Evolutionary conservation across 208 protist species (phyloP).

Genomic region (Leishmania tarentolae): DNA sequence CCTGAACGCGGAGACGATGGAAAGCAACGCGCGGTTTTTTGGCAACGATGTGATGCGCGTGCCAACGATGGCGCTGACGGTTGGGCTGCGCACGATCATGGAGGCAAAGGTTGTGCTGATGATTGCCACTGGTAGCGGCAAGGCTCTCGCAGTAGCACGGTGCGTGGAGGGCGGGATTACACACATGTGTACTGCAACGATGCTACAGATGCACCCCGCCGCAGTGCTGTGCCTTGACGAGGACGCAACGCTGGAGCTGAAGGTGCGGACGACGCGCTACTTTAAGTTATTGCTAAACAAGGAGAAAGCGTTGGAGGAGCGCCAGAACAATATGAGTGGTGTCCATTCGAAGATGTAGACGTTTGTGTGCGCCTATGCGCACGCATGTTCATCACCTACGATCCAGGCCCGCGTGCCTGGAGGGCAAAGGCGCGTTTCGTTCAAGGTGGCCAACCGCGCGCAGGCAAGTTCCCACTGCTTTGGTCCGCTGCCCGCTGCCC

Average conservation of each 20-base stretch:
- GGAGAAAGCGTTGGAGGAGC: conserved; percentile 62
- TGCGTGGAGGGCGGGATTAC: conserved; percentile 92
- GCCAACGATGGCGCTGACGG: conserved; percentile 94
- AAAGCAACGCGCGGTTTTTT: conserved; percentile 95
- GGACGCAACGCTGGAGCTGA: conserved; percentile 89
- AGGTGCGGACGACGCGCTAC: conserved; percentile 95
- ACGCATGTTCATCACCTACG: neutral
- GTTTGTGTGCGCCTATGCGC: neutral
- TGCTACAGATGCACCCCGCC: conserved; percentile 87
- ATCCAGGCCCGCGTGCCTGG: neutral
- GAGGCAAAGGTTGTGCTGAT: conserved; percentile 84
- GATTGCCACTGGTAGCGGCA: conserved; percentile 90
- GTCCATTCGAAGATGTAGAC: conserved; percentile 44
- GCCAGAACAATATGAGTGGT: conserved; percentile 49
- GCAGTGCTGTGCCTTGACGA: conserved; percentile 93
- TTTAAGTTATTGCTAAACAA: conserved; percentile 86
- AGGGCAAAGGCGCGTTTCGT: neutral
- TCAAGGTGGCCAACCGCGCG: neutral
- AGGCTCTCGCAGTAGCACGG: conserved; percentile 88
- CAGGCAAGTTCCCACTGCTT: neutral
- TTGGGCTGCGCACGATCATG: conserved; percentile 95
- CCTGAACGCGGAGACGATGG: conserved; percentile 93
- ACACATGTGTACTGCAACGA: conserved; percentile 94
- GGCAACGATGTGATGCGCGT: conserved; percentile 88
- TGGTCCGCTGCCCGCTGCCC: neutral